Evolutionary conservation across 2,329 filamentous ascomycete species (phyloP), one percentile per base, ranked within the genome.

Genomic region (Fusarium mexicanum): DNA sequence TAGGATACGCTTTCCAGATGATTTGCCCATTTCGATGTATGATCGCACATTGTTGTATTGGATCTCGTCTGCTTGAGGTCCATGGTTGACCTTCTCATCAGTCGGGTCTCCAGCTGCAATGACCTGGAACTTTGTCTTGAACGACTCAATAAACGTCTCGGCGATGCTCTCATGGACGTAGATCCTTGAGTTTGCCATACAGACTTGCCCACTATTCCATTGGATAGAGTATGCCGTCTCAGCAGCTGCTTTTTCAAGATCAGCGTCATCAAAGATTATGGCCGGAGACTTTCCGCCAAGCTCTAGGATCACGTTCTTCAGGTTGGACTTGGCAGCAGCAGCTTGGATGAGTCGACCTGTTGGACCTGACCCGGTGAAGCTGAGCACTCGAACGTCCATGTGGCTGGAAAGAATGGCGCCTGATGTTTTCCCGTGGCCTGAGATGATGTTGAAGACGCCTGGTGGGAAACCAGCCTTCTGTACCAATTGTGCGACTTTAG

Each of bases 401-500:
- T 95, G 93, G 48, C 87, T 84, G 6, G 91, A 90, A 12, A 95
- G 85, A 3, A 91, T 89, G 10, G 89, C 87, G 13, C 93, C 93
- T 3, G 92, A 90, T 55, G 90, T 89, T 24, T 86, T 84, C 8
- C 93, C 92, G 74, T 91, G 87, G 3, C 93, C 93, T 59, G 92
- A 92, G 43, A 94, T 78, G 65, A 95, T 87, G 80, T 94, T 94
- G 77, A 95, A 84, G 16, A 94, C 92, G 43, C 93, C 93, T 0
- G 91, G 88, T 5, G 93, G 93, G 77, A 95, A 94, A 0, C 93
- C 93, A 20, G 92, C 92, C 76, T 94, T 87, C 72, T 90, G 88
- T 69, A 94, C 86, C n/a, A 94, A 84, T 37, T 88, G 88, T 3
- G 81, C 82, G 4, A 84, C 44, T 31, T 66, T 72, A 0, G 53